Evolutionary conservation across 257 asterid species (phyloP).

Genomic region (Vinca minor): DNA sequence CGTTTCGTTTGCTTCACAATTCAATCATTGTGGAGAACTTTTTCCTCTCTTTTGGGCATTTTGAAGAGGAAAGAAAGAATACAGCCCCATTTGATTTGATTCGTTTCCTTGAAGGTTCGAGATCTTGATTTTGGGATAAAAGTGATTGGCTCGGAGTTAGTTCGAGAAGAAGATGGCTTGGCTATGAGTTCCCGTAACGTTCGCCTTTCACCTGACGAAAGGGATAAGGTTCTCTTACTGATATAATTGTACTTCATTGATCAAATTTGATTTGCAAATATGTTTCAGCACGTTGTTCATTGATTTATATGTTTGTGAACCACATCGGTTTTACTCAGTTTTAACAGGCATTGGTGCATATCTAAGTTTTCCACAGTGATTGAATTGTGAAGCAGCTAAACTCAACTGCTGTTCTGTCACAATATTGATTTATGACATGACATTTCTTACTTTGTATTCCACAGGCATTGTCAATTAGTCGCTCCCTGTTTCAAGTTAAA

Average conservation of each 20-base stretch:
- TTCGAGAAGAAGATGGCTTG: constrained; percentile 76
- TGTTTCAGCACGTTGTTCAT: too few relatives aligned
- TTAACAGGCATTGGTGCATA: too few relatives aligned
- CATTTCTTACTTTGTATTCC: constrained; percentile 2
- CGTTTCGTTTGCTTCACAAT: too few relatives aligned
- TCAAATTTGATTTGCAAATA: too few relatives aligned
- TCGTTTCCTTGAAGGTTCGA: constrained; percentile 52
- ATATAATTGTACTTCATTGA: too few relatives aligned
- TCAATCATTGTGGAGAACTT: too few relatives aligned
- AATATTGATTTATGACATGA: not conserved
- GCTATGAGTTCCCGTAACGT: constrained; percentile 98
- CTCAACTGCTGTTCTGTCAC: too few relatives aligned
- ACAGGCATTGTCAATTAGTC: constrained; percentile 74
- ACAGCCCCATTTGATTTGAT: constrained; percentile 1
- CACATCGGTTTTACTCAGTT: too few relatives aligned
- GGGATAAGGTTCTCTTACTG: constrained; percentile 52
- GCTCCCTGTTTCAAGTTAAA: constrained; percentile 51
- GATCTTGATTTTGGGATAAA: constrained; percentile 84
- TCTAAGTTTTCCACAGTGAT: too few relatives aligned
- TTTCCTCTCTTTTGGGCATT: not conserved
- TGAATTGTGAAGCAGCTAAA: too few relatives aligned
- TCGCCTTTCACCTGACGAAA: constrained; percentile 55
- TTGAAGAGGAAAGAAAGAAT: too few relatives aligned
- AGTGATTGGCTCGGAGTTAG: constrained; percentile 63
- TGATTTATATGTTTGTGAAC: too few relatives aligned